Evolutionary conservation across 2,329 filamentous ascomycete species (phyloP).

Genomic region (Zarea fungicola): DNA sequence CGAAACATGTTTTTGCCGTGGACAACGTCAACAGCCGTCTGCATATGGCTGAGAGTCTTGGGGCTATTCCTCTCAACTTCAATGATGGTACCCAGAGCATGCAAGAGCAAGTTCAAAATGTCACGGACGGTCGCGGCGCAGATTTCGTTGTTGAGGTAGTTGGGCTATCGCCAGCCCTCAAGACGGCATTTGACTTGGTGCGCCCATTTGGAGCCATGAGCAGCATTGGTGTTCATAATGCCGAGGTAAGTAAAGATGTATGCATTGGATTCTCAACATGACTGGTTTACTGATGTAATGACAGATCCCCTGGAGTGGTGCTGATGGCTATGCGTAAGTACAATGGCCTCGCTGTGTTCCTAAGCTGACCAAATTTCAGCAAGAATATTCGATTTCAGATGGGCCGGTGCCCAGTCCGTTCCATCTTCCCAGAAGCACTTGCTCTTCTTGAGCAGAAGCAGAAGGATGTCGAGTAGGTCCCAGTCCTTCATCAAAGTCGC

Average conservation of each 20-base stretch:
- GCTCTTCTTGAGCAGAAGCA: conserved; percentile 61
- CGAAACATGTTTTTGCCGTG: conserved; percentile 71
- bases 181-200: conserved; percentile 65
- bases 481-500: not conserved
- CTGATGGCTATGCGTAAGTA: conserved; percentile 53
- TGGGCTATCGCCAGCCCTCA: conserved; percentile 62
- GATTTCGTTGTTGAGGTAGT: conserved; percentile 81
- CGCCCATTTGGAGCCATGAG: conserved; percentile 69
- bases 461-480: conserved; percentile 56
- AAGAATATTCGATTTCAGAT: conserved; percentile 72
- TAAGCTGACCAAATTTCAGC: conserved; percentile 29
- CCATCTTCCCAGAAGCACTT: conserved; percentile 62
- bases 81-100: conserved; percentile 59
- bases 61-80: conserved; percentile 82
- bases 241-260: conserved; percentile 45
- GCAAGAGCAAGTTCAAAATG: conserved; percentile 63
- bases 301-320: conserved; percentile 62
- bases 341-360: conserved; percentile 6
- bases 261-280: not conserved
- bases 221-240: conserved; percentile 72
- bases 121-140: conserved; percentile 74
- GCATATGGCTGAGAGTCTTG: conserved; percentile 64
- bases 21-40: conserved; percentile 73
- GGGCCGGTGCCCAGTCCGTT: conserved; percentile 70
- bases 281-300: conserved; percentile 19